Percentiles rank a stretch among this genome's conserved stretches.
These are phyloP conservation scores for Rehmannia glutinosa DNA, from an alignment of 257 asterid genomes.

Conservation along the genomic window DNA sequence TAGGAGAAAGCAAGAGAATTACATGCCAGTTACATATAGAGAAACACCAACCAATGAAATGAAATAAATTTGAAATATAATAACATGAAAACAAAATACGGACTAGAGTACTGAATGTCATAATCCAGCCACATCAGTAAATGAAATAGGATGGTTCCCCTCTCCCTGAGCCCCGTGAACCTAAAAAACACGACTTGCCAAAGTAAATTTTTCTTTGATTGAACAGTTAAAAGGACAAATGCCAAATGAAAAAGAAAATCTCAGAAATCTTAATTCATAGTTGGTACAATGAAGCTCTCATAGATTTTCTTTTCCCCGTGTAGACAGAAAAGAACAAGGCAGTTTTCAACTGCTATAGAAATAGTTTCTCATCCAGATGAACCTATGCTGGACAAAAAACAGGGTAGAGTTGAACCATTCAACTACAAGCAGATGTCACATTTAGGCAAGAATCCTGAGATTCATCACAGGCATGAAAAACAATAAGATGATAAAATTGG, in stretches of 20 bases:
- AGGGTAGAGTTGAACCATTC: too few relatives aligned
- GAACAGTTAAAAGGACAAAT: neutral
- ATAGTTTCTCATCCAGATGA: neutral
- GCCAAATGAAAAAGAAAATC: neutral
- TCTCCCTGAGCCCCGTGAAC: neutral
- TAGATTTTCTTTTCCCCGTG: neutral
- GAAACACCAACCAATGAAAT: neutral
- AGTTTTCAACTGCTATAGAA: neutral
- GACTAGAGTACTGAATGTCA: neutral
- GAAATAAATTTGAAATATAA: neutral
- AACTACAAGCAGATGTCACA: too few relatives aligned
- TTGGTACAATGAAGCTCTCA: neutral
- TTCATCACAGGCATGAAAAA: neutral
- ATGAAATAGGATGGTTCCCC: neutral
- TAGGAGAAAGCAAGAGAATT: neutral
- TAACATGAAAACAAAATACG: neutral
- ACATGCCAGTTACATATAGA: neutral
- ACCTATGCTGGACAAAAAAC: neutral
- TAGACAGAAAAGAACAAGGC: neutral
- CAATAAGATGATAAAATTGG: neutral
- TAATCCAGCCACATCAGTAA: neutral
- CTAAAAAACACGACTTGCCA: neutral
- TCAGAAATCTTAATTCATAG: neutral
- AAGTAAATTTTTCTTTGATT: neutral
- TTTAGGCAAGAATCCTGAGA: too few relatives aligned